Evolutionary conservation across 768 basidiomycete species (phyloP).

Genomic region (Xanthoconium purpureum): DNA sequence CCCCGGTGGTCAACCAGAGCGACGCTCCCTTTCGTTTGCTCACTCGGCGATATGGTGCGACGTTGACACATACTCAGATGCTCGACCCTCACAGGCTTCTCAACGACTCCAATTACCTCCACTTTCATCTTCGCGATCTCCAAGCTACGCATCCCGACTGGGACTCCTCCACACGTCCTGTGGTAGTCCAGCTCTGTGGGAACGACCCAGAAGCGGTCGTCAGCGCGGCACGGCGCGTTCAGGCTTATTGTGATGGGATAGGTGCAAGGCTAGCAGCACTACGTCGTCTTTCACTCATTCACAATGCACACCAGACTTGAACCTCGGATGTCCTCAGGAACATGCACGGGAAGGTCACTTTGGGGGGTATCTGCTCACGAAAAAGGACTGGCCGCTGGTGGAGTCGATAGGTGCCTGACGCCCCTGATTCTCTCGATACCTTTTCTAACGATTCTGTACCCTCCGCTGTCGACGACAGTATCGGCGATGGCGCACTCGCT

Average conservation of each 20-base stretch:
- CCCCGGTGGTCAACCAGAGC: constrained; percentile 80
- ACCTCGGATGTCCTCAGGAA: constrained; percentile 79
- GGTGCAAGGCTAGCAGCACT: constrained; percentile 39
- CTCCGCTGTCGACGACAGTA: constrained; percentile 38
- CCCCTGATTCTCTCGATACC: not conserved
- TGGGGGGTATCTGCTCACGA: constrained; percentile 72
- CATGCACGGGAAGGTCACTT: constrained; percentile 63
- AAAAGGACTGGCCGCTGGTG: constrained; percentile 70
- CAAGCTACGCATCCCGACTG: constrained; percentile 16
- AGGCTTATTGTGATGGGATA: constrained; percentile 63
- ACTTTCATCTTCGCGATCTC: constrained; percentile 60
- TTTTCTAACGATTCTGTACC: not conserved
- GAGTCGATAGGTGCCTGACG: constrained; percentile 53
- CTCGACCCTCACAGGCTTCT: constrained; percentile 59
- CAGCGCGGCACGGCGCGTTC: constrained; percentile 56
- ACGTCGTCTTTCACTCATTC: not conserved
- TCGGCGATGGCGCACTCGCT: constrained; percentile 62
- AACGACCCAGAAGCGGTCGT: constrained; percentile 63
- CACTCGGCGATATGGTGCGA: constrained; percentile 59
- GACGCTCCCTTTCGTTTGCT: constrained; percentile 72
- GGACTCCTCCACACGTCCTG: constrained; percentile 38
- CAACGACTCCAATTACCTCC: constrained; percentile 61
- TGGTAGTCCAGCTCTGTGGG: constrained; percentile 73
- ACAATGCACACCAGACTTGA: constrained; percentile 53
- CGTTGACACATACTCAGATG: constrained; percentile 77